Evolutionary conservation across 768 basidiomycete species (phyloP).

Genomic region (Lactifluus piperatus): DNA sequence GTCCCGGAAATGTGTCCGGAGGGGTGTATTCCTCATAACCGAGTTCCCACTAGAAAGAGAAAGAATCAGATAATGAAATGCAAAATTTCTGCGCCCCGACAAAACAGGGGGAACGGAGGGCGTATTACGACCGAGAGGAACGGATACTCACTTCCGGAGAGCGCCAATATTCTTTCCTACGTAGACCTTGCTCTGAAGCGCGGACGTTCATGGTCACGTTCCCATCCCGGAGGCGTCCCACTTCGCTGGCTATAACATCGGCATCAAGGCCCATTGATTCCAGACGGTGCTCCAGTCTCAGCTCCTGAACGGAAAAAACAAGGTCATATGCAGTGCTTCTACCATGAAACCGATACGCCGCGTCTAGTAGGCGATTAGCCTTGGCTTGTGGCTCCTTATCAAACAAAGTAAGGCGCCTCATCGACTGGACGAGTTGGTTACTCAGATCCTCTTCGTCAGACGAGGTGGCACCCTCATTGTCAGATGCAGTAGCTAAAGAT

Average conservation of each 20-base stretch:
- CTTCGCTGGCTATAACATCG: neutral
- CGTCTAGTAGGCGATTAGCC: conserved; percentile 12
- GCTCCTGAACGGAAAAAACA: conserved; percentile 3
- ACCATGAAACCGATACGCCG: conserved; percentile 16
- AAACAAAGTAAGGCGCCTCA: conserved; percentile 14
- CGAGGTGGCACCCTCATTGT: neutral
- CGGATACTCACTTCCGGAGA: conserved; percentile 15
- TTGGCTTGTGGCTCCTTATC: conserved; percentile 12
- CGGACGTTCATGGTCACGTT: neutral
- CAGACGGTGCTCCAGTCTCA: neutral
- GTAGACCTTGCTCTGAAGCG: neutral
- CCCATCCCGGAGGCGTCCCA: neutral
- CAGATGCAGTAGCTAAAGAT: neutral
- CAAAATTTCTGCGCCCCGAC: too few relatives aligned
- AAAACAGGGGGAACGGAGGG: neutral
- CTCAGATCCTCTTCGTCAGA: conserved; percentile 4
- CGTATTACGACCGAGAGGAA: neutral
- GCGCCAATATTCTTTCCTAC: conserved; percentile 16
- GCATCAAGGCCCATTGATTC: conserved; percentile 3
- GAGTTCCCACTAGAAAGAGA: conserved; percentile 46
- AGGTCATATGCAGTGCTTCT: conserved; percentile 13
- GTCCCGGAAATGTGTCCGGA: conserved; percentile 28
- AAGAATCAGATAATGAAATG: neutral
- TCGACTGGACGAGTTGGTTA: neutral
- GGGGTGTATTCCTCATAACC: conserved; percentile 37